phyloP scores from a whole-genome alignment of 78 protist genomes.

The Parvularia atlantis region DNA sequence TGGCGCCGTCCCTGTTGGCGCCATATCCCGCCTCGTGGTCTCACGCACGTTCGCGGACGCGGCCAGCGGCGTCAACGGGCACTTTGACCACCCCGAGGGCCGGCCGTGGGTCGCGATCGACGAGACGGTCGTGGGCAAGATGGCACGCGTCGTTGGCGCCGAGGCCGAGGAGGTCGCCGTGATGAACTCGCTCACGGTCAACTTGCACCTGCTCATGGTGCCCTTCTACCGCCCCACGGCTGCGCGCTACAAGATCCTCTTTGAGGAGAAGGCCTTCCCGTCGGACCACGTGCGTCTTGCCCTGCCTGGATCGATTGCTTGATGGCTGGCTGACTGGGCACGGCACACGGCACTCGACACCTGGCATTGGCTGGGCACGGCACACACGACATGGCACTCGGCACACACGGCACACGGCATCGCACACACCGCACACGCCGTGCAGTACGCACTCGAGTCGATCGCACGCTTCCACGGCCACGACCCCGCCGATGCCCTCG shows the following conservation, averaged over 20 bases:
- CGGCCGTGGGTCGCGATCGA: conserved; percentile 71
- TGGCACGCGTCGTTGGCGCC: conserved; percentile 36
- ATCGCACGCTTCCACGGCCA: conserved; percentile 53
- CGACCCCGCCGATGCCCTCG: conserved; percentile 43
- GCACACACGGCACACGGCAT: not conserved
- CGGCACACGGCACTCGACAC: too few species aligned
- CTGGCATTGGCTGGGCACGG: too few species aligned
- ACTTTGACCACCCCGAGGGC: conserved; percentile 23
- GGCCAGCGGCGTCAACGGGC: conserved; percentile 33
- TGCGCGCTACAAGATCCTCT: conserved; percentile 57
- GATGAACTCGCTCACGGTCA: conserved; percentile 80
- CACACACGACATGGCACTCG: not conserved
- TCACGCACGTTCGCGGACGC: too few species aligned
- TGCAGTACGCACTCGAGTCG: conserved; percentile 52
- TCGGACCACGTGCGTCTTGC: conserved; percentile 51
- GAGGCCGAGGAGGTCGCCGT: conserved; percentile 53
- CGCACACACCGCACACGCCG: too few species aligned
- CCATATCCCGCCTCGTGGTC: too few species aligned
- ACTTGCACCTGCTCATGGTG: conserved; percentile 69
- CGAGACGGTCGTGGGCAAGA: conserved; percentile 30
- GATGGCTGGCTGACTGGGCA: too few species aligned
- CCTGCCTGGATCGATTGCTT: too few species aligned
- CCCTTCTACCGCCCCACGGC: conserved; percentile 76
- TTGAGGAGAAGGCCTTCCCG: conserved; percentile 86
- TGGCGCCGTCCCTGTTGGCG: too few species aligned